Percentiles rank a stretch among this genome's conserved stretches.
phyloP scores from a whole-genome alignment of 345 rosid genomes.

The Acer saccharum region DNA sequence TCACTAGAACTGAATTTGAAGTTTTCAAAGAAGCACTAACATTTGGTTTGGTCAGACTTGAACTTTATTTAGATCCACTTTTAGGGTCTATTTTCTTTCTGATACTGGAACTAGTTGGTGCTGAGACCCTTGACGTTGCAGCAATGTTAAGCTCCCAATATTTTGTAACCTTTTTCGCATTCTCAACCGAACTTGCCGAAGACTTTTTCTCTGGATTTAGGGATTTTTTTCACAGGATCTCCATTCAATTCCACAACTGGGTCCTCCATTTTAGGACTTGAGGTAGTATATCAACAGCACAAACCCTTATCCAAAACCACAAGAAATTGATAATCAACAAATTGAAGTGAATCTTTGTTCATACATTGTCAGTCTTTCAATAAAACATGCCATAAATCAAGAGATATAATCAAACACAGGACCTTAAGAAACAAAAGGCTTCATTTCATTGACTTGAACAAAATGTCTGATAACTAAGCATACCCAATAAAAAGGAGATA shows the following conservation, averaged over 20 bases:
- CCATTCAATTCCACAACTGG: slow-evolving; percentile 38
- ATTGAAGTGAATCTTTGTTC: not conserved
- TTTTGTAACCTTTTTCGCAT: slow-evolving; percentile 36
- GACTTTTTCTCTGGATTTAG: slow-evolving; percentile 37
- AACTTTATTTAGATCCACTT: slow-evolving; percentile 34
- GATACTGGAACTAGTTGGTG: slow-evolving; percentile 41
- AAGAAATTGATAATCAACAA: slow-evolving; percentile 24
- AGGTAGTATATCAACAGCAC: slow-evolving; percentile 19
- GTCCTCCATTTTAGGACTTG: slow-evolving; percentile 62
- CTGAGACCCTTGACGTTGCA: slow-evolving; percentile 41
- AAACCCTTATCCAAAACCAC: slow-evolving; percentile 28
- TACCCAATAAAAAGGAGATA: not conserved
- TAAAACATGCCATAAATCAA: not conserved
- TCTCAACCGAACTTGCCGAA: slow-evolving; percentile 40
- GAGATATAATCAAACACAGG: not conserved
- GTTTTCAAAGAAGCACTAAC: slow-evolving; percentile 42
- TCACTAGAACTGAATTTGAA: slow-evolving; percentile 49
- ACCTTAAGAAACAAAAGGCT: not conserved
- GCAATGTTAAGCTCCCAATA: slow-evolving; percentile 40
- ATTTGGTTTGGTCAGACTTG: slow-evolving; percentile 47
- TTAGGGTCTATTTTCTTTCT: slow-evolving; percentile 57
- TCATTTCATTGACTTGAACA: not conserved
- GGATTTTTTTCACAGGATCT: slow-evolving; percentile 31
- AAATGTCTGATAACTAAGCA: not conserved
- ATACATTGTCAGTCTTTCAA: not conserved